A percentile compares a stretch with the other conserved stretches of the same genome.
Conservation (phyloP, 2,329 filamentous ascomycete species). For the Fusarium decemcellulare region DNA sequence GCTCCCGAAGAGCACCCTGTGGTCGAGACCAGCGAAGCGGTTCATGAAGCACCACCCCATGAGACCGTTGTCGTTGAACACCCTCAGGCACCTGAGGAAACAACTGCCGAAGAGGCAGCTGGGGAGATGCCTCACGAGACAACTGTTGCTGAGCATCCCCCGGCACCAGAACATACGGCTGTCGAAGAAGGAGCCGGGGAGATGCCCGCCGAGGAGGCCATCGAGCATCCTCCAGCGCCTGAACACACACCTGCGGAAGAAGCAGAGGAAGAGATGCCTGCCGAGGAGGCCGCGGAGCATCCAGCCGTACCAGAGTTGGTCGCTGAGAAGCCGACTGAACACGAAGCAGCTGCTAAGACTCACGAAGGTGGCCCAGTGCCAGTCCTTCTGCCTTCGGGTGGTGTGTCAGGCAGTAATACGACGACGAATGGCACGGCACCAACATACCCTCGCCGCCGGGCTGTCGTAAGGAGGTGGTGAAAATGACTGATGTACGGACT, state of each 20-base stretch:
- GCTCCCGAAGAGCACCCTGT: not conserved
- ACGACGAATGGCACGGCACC: no score
- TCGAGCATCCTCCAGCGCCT: no score
- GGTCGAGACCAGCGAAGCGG: not conserved
- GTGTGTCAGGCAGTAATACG: no score
- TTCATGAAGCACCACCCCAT: not conserved
- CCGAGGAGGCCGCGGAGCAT: not conserved
- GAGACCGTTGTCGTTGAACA: not conserved
- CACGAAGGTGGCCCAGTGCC: no score
- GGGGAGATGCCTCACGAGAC: slow-evolving; percentile 9
- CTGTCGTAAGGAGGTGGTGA: no score
- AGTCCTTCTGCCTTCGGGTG: no score
- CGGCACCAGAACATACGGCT: not conserved
- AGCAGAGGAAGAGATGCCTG: not conserved
- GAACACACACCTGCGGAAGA: not conserved
- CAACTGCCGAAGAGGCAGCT: not conserved
- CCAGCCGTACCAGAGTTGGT: no score
- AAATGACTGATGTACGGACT: no score
- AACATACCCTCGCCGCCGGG: no score
- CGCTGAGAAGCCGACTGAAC: no score
- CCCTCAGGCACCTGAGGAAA: not conserved
- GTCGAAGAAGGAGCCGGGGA: not conserved
- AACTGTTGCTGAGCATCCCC: not conserved
- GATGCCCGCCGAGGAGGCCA: slow-evolving; percentile 4
- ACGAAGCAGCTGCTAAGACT: no score